Conservation (phyloP, 441 rosid genomes). For the Aleurites moluccanus region DNA sequence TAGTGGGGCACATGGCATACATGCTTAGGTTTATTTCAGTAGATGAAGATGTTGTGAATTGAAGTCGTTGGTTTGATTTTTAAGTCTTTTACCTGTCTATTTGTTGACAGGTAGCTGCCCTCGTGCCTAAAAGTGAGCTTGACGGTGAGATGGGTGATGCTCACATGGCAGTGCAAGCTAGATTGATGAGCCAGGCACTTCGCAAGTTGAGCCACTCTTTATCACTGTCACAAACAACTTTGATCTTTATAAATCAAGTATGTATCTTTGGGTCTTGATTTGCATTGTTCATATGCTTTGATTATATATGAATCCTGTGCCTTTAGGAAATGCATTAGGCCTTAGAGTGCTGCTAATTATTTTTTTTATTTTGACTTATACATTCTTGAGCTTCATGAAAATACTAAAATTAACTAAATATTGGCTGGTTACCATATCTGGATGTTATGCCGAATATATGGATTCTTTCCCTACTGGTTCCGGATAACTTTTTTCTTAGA, state of each 20-base stretch:
- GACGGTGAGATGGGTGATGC: constrained; percentile 99
- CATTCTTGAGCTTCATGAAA: not conserved
- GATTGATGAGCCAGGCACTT: constrained; percentile 98
- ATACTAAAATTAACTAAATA: not conserved
- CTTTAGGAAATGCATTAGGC: not conserved
- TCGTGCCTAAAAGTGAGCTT: constrained; percentile 96
- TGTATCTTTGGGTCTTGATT: constrained; percentile 4
- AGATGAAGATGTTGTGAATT: constrained; percentile 2
- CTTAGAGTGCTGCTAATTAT: not conserved
- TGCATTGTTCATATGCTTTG: constrained; percentile 12
- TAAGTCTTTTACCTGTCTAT: not conserved
- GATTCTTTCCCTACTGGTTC: not conserved
- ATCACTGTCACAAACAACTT: constrained; percentile 72
- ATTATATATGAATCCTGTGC: not conserved
- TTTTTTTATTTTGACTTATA: not conserved
- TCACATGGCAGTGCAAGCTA: constrained; percentile 99
- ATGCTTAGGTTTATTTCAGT: not conserved
- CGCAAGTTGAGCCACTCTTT: constrained; percentile 95
- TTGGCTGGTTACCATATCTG: not conserved
- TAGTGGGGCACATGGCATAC: not conserved
- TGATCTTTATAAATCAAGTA: constrained; percentile 93
- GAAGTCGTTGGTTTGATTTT: not conserved
- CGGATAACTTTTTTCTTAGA: not conserved
- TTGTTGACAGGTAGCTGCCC: constrained; percentile 81
- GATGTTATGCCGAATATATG: not conserved